Percentiles rank a stretch among this genome's conserved stretches.
Conservation (phyloP, 208 protist species). For the Plasmodiophora brassicae region DNA sequence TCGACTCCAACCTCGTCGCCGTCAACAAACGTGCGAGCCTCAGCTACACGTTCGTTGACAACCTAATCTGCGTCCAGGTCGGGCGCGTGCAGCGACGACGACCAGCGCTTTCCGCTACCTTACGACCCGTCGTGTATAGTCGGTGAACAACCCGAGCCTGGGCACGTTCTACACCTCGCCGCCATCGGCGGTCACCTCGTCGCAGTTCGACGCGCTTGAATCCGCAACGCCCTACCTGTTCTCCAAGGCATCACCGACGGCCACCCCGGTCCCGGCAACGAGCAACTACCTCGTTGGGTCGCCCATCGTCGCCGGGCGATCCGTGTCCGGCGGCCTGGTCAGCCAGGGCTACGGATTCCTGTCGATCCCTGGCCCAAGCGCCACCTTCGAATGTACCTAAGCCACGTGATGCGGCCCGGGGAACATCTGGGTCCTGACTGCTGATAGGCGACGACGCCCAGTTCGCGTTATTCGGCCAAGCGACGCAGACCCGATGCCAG, state of each 20-base stretch:
- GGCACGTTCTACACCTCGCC: neutral
- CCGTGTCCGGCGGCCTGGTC: neutral
- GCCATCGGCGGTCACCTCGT: neutral
- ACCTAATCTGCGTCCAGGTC: conserved; percentile 15
- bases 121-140: neutral
- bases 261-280: neutral
- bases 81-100: too few relatives aligned
- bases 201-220: neutral
- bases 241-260: neutral
- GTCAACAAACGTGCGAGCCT: neutral
- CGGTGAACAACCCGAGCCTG: neutral
- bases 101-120: neutral
- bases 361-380: neutral
- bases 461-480: neutral
- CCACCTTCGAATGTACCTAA: neutral
- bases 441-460: neutral
- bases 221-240: neutral
- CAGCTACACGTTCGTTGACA: conserved; percentile 9
- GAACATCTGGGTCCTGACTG: neutral
- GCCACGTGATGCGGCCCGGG: neutral
- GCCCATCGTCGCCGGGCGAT: neutral
- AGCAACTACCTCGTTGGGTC: neutral
- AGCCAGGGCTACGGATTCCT: neutral
- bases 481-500: neutral
- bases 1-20: neutral